Evolutionary conservation across 768 basidiomycete species (phyloP), one percentile per base, ranked within the genome.

Genomic region (Collybia nuda): DNA sequence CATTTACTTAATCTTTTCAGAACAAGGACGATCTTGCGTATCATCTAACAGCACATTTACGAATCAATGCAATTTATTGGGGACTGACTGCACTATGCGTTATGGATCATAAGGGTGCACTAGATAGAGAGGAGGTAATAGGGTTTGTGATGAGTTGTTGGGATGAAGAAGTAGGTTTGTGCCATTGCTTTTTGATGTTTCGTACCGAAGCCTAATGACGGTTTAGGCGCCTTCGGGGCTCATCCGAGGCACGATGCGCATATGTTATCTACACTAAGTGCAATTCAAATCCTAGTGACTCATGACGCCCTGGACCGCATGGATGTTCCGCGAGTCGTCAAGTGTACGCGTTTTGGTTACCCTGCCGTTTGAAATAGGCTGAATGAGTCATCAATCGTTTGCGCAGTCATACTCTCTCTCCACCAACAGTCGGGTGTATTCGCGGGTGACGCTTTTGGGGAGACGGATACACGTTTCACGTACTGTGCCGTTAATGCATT

Each of bases 31-130:
- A 93, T 56, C 77, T 97, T 15, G 76, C 80, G 1, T 96, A 96
- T 69, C 92, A 96, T 65, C 76, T 96, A 17, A 95, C 95, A 0
- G 77, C 93, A 11, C 97, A 99, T 67, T 79, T 98, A 6, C 89
- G 96, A 6, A 75, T 99, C 69, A 98, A 98, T 66, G 96, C 94
- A 2, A 76, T 98, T 6, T 99, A 97, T 67, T 99, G 97, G 97
- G 97, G 93, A 6, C 73, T 94, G 36, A 93, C 89, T 0, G 93
- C 97, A 0, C 72, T 96, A 2, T 88, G 79, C 32, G 74, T 93
- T 40, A 89, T 98, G 85, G 81, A 78, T 1, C 80, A 79, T 40
- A 73, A 82, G 48, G 88, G 94, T 43, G 92, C 92, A 0, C 72
- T 99, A 45, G 80, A 89, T 57, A 72, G 85, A 36, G 83, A 92